Percentiles rank a stretch among this genome's conserved stretches.
These are phyloP conservation scores for Leccinum subspadiceum DNA, from an alignment of 1,284 basidiomycete genomes.

Conservation along the genomic window DNA sequence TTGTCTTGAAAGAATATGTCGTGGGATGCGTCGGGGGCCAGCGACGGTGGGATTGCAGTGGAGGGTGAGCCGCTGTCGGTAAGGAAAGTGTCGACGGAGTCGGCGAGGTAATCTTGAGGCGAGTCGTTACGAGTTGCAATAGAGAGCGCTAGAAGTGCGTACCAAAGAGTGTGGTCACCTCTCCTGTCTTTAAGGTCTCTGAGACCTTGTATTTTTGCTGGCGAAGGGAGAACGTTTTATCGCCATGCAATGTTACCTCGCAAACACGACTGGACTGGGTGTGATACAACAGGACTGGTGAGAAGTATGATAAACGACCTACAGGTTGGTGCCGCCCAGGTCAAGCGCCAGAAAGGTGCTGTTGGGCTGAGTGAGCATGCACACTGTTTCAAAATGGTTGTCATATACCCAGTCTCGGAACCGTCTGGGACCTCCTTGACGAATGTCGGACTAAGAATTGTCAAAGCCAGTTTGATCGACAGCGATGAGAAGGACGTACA, in stretches of 20 bases:
- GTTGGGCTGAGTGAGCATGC: constrained; percentile 5
- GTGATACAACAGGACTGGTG: constrained; percentile 4
- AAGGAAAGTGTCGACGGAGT: constrained; percentile 92
- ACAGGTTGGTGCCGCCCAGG: constrained; percentile 94
- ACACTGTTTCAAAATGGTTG: constrained; percentile 6
- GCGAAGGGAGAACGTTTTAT: constrained; percentile 84
- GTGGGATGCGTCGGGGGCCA: constrained; percentile 22
- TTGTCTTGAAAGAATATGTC: constrained; percentile 27
- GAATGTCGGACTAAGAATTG: constrained; percentile 70
- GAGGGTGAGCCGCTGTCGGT: constrained; percentile 55
- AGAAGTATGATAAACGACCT: constrained; percentile 31
- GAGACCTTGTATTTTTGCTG: constrained; percentile 96
- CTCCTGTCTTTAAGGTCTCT: constrained; percentile 85
- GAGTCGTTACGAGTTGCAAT: constrained; percentile 4
- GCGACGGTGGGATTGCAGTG: constrained; percentile 43
- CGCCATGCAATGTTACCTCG: constrained; percentile 86
- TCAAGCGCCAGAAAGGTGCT: constrained; percentile 92
- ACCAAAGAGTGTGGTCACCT: constrained; percentile 84
- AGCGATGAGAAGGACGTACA: constrained; percentile 45
- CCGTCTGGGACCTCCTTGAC: constrained; percentile 90
- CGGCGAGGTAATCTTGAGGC: constrained; percentile 86
- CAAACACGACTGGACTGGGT: constrained; percentile 76
- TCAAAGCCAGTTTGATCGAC: constrained; percentile 11
- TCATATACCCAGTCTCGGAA: constrained; percentile 81
- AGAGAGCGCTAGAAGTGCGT: constrained; percentile 26